phyloP scores from a whole-genome alignment of 495 filamentous ascomycete species.

The Xylaria palmicola region DNA sequence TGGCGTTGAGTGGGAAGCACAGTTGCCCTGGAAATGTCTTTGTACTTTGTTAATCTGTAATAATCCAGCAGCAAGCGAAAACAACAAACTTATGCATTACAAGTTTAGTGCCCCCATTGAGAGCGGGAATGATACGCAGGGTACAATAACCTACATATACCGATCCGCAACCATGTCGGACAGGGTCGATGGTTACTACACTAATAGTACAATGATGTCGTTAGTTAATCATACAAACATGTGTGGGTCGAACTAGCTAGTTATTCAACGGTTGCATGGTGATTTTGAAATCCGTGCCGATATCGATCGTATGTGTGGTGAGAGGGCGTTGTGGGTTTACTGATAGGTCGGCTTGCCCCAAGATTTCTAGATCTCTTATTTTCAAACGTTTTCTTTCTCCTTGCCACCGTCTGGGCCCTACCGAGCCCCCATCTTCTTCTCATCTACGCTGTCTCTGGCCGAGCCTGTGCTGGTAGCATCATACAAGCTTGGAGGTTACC shows the following conservation, averaged over 20 bases:
- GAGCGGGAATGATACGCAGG: constrained; percentile 1
- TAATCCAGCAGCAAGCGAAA: constrained; percentile 8
- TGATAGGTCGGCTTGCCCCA: neutral
- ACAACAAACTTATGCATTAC: neutral
- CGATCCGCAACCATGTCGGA: constrained; percentile 4
- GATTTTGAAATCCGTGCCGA: constrained; percentile 5
- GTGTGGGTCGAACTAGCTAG: constrained; percentile 7
- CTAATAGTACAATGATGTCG: constrained; percentile 9
- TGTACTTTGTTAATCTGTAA: constrained; percentile 8
- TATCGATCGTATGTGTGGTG: neutral
- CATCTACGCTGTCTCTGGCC: neutral
- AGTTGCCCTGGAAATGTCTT: neutral
- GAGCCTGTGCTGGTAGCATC: neutral
- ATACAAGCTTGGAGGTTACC: neutral
- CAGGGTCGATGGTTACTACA: constrained; percentile 11
- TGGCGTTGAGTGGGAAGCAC: neutral
- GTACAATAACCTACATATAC: constrained; percentile 5
- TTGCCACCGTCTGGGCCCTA: neutral
- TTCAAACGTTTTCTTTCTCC: neutral
- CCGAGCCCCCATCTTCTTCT: neutral
- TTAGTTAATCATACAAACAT: neutral
- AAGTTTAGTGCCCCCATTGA: neutral
- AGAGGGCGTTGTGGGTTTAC: neutral
- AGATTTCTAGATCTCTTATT: neutral
- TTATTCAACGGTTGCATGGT: constrained; percentile 4